Conservation (phyloP, 2,329 filamentous ascomycete genomes). For the Colletotrichum aenigma region DNA sequence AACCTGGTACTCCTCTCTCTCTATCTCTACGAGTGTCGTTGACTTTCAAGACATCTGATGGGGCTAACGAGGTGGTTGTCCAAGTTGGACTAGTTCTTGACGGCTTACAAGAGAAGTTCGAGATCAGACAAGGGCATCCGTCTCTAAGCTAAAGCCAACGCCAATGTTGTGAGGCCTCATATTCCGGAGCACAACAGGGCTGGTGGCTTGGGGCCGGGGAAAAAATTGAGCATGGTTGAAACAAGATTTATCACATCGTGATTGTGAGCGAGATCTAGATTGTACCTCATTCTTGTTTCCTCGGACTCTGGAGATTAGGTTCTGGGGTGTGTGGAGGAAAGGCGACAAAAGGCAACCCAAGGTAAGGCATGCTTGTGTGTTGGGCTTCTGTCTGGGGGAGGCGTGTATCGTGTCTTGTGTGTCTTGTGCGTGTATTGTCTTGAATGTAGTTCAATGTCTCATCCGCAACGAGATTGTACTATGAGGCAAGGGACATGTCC, state of each 20-base stretch:
- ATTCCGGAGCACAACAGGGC: neutral
- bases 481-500: neutral
- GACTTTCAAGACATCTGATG: neutral
- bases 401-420: neutral
- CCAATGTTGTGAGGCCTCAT: neutral
- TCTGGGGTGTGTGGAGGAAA: neutral
- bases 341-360: neutral
- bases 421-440: neutral
- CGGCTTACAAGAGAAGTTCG: neutral
- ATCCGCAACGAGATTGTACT: neutral
- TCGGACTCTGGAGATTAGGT: neutral
- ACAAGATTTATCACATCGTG: conserved; percentile 18
- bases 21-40: neutral
- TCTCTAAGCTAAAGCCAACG: neutral
- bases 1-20: neutral
- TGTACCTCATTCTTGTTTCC: neutral
- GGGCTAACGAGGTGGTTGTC: conserved; percentile 15
- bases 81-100: conserved; percentile 7
- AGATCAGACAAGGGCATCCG: neutral
- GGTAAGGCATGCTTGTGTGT: neutral
- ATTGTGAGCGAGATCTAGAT: conserved; percentile 9
- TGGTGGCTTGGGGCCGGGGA: neutral
- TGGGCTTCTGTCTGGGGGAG: neutral
- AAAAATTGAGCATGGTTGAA: neutral
- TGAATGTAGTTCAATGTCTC: neutral